These are phyloP conservation scores for Colletotrichum cuscutae DNA, from an alignment of 2,329 filamentous ascomycete genomes.

Conservation along the genomic window DNA sequence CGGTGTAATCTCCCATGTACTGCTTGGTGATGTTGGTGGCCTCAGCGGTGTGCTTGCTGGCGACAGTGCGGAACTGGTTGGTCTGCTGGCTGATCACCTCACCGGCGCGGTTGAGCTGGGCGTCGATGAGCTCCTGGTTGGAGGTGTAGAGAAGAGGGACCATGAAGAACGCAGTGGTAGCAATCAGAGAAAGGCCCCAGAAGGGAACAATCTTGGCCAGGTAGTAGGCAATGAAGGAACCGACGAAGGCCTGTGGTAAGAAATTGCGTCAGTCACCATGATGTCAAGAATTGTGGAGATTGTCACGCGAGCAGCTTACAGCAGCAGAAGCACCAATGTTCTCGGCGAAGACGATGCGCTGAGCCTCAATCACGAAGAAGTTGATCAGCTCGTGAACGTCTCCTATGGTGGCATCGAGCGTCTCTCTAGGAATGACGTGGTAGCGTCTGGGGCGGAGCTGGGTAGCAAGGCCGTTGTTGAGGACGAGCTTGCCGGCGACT, in stretches of 20 bases:
- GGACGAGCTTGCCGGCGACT: slow-evolving; percentile 67
- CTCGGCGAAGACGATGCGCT: slow-evolving; percentile 76
- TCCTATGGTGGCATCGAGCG: slow-evolving; percentile 68
- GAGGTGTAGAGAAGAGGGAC: slow-evolving; percentile 71
- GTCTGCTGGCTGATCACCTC: slow-evolving; percentile 72
- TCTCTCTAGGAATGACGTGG: slow-evolving; percentile 72
- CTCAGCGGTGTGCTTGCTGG: slow-evolving; percentile 72
- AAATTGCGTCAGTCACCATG: slow-evolving; percentile 12
- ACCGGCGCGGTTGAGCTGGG: slow-evolving; percentile 67
- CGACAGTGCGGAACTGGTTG: slow-evolving; percentile 68
- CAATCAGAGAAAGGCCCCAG: slow-evolving; percentile 74
- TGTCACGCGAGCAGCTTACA: slow-evolving; percentile 54
- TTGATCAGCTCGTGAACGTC: slow-evolving; percentile 76
- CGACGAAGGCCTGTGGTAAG: slow-evolving; percentile 62
- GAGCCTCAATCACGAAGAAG: slow-evolving; percentile 77
- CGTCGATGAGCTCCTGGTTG: slow-evolving; percentile 77
- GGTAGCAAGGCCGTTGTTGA: slow-evolving; percentile 71
- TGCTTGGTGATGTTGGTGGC: slow-evolving; percentile 73
- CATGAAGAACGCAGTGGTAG: slow-evolving; percentile 69
- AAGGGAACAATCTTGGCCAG: slow-evolving; percentile 76
- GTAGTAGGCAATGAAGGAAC: slow-evolving; percentile 73
- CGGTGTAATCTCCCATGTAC: slow-evolving; percentile 74
- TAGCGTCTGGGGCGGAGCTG: slow-evolving; percentile 75
- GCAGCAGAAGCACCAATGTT: slow-evolving; percentile 69
- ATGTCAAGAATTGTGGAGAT: slow-evolving; percentile 19